Evolutionary conservation across 352 stramenopile species (phyloP), one percentile per base, ranked within the genome.

Genomic region (Phytophthora capsici): DNA sequence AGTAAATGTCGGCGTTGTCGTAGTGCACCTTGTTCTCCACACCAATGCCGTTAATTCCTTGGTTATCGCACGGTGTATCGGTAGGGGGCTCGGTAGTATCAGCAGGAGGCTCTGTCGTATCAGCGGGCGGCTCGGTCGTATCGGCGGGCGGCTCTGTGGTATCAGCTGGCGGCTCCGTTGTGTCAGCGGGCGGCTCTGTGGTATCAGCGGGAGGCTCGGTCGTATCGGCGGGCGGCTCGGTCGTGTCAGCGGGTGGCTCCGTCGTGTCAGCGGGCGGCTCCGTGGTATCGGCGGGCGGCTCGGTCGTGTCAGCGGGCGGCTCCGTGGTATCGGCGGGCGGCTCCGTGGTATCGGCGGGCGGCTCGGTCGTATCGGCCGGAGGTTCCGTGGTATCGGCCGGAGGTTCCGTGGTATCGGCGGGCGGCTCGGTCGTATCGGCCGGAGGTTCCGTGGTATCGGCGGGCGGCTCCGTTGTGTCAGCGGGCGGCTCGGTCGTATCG

Each of bases 1-100:
- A 32, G 14, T 51, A 51, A 36, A 60, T 44, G 2, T 5, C 52
- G 2, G 4, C 9, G 7, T 60, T 60, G 17, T 30, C 22, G 26
- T 60, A 60, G 52, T 23, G 52, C 7, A 60, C 52, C 17, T 43
- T 43, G 13, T 48, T 50, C 19, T 60, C 52, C 25, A 60, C 40
- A 25, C 20, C 12, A 23, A 60, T 30, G 22, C 52, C 52, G 4
- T 60, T 60, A 3, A 13, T 44, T 3, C 52, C 52, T 43, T 60
- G 38, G 40, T 60, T 60, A 6, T 12, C 25, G 16, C 52, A 58
- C 4, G 38, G 51, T 2, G 13, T 26, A 13, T 5, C 19, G 6
- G 25, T 9, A 2, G 41, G 41, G 14, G 41, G 41, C 41, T 48
- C 19, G 3, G 41, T 48, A 2, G 20, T 32, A 34, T 49, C 20